These are phyloP conservation scores for Syzygium grande DNA, from an alignment of 345 rosid genomes.

Conservation along the genomic window DNA sequence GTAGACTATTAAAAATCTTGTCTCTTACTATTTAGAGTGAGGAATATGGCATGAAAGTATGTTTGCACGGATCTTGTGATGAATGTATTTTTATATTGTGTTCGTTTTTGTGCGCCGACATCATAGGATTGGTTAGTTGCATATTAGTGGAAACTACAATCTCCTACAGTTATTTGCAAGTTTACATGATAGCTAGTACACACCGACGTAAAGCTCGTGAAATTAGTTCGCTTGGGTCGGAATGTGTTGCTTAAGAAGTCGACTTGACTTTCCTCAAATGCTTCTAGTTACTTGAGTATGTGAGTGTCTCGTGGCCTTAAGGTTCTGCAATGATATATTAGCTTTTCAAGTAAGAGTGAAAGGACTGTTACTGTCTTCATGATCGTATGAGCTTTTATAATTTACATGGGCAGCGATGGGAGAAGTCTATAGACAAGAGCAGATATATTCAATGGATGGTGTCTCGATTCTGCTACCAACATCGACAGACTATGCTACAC, in stretches of 20 bases:
- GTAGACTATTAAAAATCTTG: background rate
- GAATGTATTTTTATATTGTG: background rate
- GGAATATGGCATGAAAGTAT: background rate
- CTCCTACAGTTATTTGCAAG: background rate
- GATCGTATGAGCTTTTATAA: background rate
- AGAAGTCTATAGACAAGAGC: conserved; percentile 8
- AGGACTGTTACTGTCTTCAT: background rate
- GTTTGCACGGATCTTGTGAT: background rate
- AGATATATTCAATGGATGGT: conserved; percentile 5
- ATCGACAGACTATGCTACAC: background rate
- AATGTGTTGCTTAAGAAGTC: background rate
- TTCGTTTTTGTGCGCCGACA: background rate
- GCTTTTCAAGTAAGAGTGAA: background rate
- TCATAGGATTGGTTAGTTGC: background rate
- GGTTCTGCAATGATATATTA: background rate
- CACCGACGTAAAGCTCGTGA: background rate
- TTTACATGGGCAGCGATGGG: conserved; percentile 2
- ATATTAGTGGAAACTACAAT: background rate
- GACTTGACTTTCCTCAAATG: background rate
- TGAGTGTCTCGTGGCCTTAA: background rate
- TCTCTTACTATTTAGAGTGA: background rate
- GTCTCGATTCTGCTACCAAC: conserved; percentile 7
- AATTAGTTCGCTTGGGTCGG: background rate
- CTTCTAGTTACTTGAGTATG: background rate
- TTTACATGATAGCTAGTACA: background rate